Evolutionary conservation across 1,139 yeast genomes (phyloP), one percentile per base, ranked within the genome.

Genomic region (Magnusiomyces paraingens): DNA sequence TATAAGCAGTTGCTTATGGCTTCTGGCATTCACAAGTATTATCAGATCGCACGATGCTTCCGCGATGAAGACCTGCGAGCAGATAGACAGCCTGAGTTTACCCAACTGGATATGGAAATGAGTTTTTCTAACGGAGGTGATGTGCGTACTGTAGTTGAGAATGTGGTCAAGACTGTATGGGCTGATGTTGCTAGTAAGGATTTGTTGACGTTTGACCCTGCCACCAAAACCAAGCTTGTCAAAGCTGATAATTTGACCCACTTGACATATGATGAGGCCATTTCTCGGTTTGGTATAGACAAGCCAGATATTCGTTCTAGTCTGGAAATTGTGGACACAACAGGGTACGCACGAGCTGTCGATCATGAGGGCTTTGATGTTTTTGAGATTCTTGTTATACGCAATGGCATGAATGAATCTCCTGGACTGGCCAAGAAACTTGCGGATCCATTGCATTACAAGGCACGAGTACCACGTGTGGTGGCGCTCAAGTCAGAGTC

Each of bases 71-170:
- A 94, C 70, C 77, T 94, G 58, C 77, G 99, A 56, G 84, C 91
- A 2, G 99, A 93, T 68, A 79, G 99, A 67, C 99, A 93, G 70
- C 98, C 98, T 0, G 99, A 94, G 67, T 94, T 93, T 65, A 93
- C 99, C 0, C 99, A 93, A 69, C 74, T 94, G 17, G 99, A 93
- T 74, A 64, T 94, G 70, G 99, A 94, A 67, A 86, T 93, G 95
- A 81, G 94, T 41, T 94, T 83, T 72, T 83, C 93, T 0, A 77
- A 76, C 59, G 81, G 81, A 47, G 73, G 76, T 12, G 88, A 87
- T 59, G 95, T 93, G 5, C 82, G 81, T 64, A 55, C 66, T 0
- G 84, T 83, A 0, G 82, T 91, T 1, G 87, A 86, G 61, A 73
- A 74, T 29, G 66, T 86, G 0, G 77, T 89, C 0, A 68, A 69